These are phyloP conservation scores for Suillus sp. DNA, from an alignment of 768 basidiomycete genomes.

Conservation along the genomic window DNA sequence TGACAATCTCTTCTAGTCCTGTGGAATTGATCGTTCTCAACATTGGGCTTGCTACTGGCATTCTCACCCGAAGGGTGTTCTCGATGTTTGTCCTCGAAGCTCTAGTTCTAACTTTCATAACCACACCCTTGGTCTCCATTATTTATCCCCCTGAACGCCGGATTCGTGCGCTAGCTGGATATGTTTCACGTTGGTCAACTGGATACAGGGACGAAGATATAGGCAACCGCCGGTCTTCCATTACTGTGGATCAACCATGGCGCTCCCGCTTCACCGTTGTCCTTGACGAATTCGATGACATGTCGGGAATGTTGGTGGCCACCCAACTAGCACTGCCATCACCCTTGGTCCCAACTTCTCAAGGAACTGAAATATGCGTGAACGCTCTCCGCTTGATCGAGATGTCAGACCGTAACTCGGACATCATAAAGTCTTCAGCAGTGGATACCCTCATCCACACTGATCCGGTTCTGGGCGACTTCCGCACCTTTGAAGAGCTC, in stretches of 20 bases:
- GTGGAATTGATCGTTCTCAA: slow-evolving; percentile 97
- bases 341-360: background rate
- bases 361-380: background rate
- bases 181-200: slow-evolving; percentile 10
- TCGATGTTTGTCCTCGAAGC: slow-evolving; percentile 95
- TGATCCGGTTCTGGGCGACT: slow-evolving; percentile 73
- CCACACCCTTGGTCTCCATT: slow-evolving; percentile 70
- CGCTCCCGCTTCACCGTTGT: slow-evolving; percentile 71
- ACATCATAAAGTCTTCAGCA: slow-evolving; percentile 79
- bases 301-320: slow-evolving; percentile 88
- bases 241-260: slow-evolving; percentile 15
- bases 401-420: slow-evolving; percentile 83
- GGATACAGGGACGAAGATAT: slow-evolving; percentile 8
- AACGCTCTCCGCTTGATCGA: slow-evolving; percentile 83
- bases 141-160: slow-evolving; percentile 70
- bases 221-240: background rate
- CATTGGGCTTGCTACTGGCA: slow-evolving; percentile 80
- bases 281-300: slow-evolving; percentile 87
- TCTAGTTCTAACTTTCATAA: slow-evolving; percentile 82
- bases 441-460: slow-evolving; percentile 66
- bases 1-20: slow-evolving; percentile 46
- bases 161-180: slow-evolving; percentile 46
- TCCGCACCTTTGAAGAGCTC: slow-evolving; percentile 76
- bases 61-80: slow-evolving; percentile 79
- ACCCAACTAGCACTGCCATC: slow-evolving; percentile 62